Evolutionary conservation across 2,329 filamentous ascomycete genomes (phyloP), one percentile per base, ranked within the genome.

Genomic region (Penicillium sp.): DNA sequence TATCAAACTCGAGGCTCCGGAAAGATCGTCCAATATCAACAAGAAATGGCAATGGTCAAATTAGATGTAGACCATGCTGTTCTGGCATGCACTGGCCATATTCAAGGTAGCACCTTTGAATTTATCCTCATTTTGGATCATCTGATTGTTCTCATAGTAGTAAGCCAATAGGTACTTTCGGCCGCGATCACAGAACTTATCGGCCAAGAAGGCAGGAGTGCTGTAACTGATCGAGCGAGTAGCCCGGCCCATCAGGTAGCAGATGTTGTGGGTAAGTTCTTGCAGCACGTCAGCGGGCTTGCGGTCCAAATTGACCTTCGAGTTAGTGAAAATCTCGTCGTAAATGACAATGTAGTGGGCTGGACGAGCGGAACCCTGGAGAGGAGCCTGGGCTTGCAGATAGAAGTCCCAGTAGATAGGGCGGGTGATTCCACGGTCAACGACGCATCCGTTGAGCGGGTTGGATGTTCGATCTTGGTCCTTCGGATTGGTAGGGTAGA

Each of bases 391-490:
- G 0, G 91, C 87, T 38, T 91, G 88, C 0, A 96, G 78, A 75
- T 87, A 96, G 72, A 96, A 96, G 70, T 96, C 91, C 83, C 89
- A 93, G 64, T 86, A 83, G 1, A 83, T 81, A 3, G 84, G 84
- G 65, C 87, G 84, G 0, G 90, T 93, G 41, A 96, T 83, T 13
- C 88, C 89, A 19, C 91, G 87, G 70, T 96, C 91, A 41, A 96
- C 89, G 0, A 96, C 82, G 0, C 90, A 94, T 12, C 92, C 92
- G 29, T 86, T 86, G 56, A 80, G 72, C 1, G 87, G 82, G 62
- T 94, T 96, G 25, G 83, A 82, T 0, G 81, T 86, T 13, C 73
- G 75, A 58, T 81, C 79, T 0, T 78, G 77, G 1, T 81, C 78
- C 0, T 68, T 55, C 2, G 75, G 62, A 0, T 78, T 73, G 0